phyloP scores from a whole-genome alignment of 2,329 filamentous ascomycete genomes.

The Hymenoscyphus fraxineus region DNA sequence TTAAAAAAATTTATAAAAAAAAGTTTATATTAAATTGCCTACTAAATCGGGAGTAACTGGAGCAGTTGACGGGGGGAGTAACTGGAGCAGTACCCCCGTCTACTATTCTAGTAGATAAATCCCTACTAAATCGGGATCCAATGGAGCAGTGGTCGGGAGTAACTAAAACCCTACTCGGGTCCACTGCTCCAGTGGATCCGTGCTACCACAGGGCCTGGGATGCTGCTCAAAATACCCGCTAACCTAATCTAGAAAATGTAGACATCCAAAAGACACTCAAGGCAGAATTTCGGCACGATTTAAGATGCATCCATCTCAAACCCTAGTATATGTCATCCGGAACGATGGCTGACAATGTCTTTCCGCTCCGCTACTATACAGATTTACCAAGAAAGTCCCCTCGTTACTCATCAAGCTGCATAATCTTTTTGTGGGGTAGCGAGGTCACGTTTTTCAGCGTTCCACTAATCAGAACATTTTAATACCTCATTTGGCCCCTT shows the following conservation, averaged over 20 bases:
- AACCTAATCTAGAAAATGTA: conserved; percentile 1
- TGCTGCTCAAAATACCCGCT: neutral
- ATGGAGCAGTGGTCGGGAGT: too few species aligned
- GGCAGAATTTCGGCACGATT: neutral
- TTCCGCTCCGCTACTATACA: neutral
- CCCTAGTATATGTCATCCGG: neutral
- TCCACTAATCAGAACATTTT: neutral
- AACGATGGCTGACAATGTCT: conserved; percentile 1
- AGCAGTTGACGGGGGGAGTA: too few species aligned
- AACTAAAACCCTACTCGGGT: too few species aligned
- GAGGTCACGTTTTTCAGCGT: neutral
- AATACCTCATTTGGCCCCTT: neutral
- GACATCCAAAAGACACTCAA: neutral
- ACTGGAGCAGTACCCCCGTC: too few species aligned
- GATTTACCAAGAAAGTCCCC: conserved; percentile 1
- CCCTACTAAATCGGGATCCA: too few species aligned
- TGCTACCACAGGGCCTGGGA: too few species aligned
- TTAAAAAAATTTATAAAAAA: too few species aligned
- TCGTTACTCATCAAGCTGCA: conserved; percentile 5
- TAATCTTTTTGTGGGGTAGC: conserved; percentile 2
- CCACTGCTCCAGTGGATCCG: too few species aligned
- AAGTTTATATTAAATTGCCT: too few species aligned
- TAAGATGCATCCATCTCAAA: neutral
- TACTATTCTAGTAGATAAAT: too few species aligned
- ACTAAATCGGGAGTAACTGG: too few species aligned